Conservation (phyloP, 169 alveolate genomes). For the Besnoitia besnoiti region DNA sequence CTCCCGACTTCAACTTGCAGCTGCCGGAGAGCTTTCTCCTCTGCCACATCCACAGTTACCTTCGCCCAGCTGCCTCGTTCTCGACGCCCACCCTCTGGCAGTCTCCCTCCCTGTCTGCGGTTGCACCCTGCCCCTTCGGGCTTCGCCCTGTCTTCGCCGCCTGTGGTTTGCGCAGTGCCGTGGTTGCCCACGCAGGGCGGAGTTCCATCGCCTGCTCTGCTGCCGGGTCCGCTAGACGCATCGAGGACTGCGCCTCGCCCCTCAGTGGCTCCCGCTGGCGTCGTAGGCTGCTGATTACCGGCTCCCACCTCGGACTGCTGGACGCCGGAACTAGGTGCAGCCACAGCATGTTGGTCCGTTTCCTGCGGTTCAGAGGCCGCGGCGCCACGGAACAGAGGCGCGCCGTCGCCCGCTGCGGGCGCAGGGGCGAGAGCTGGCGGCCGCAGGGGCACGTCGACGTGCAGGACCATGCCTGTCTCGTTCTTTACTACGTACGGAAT, state of each 20-base stretch:
- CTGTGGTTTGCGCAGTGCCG: neutral
- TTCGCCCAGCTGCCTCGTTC: neutral
- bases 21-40: constrained; percentile 4
- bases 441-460: constrained; percentile 30
- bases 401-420: too few species aligned
- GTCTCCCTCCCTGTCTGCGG: neutral
- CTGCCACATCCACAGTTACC: neutral
- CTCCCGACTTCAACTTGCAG: constrained; percentile 6
- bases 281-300: neutral
- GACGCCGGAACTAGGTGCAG: neutral
- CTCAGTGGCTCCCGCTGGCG: too few species aligned
- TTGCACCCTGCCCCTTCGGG: neutral
- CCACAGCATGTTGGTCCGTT: neutral
- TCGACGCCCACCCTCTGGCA: neutral
- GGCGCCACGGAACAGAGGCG: too few species aligned
- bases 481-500: constrained; percentile 52
- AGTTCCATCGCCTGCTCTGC: neutral
- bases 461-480: constrained; percentile 62
- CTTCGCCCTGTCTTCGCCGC: neutral
- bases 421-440: neutral
- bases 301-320: neutral
- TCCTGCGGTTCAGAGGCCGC: neutral
- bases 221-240: neutral
- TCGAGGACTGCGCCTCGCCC: too few species aligned
- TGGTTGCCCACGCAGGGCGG: neutral